Conservation (phyloP, 345 rosid genomes). For the Anastatica hierochuntica region DNA sequence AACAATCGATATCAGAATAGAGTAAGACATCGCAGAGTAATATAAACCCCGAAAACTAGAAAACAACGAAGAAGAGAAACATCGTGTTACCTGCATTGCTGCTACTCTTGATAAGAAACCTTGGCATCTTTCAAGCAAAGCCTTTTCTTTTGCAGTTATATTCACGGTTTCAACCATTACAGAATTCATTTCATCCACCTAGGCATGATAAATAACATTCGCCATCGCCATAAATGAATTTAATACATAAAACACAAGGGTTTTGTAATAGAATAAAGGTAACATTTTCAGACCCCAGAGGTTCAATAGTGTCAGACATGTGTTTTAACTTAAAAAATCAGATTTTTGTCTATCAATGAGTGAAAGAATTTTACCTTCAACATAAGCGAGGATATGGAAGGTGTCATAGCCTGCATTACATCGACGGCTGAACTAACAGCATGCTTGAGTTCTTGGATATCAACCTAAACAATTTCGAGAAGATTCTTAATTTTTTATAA, state of each 20-base stretch:
- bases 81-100: slow-evolving; percentile 58
- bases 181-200: slow-evolving; percentile 72
- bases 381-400: slow-evolving; percentile 51
- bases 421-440: slow-evolving; percentile 75
- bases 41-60: too few species aligned
- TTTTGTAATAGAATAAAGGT: background rate
- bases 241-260: background rate
- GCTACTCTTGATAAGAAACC: slow-evolving; percentile 57
- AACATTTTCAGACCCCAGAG: too few species aligned
- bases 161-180: slow-evolving; percentile 54
- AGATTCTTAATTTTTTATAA: background rate
- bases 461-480: slow-evolving; percentile 38
- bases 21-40: slow-evolving; percentile 3
- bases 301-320: too few species aligned
- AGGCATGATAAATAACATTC: slow-evolving; percentile 15
- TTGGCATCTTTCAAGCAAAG: slow-evolving; percentile 58
- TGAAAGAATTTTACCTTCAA: slow-evolving; percentile 40
- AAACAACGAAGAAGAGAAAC: background rate
- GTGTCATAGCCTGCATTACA: slow-evolving; percentile 77
- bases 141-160: slow-evolving; percentile 55
- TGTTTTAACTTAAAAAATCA: too few species aligned
- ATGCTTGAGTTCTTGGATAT: slow-evolving; percentile 73
- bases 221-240: background rate
- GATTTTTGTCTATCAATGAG: too few species aligned
- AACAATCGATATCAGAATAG: too few species aligned